Evolutionary conservation across 1,284 basidiomycete genomes (phyloP).

Genomic region (Cryptococcus maquisensis): DNA sequence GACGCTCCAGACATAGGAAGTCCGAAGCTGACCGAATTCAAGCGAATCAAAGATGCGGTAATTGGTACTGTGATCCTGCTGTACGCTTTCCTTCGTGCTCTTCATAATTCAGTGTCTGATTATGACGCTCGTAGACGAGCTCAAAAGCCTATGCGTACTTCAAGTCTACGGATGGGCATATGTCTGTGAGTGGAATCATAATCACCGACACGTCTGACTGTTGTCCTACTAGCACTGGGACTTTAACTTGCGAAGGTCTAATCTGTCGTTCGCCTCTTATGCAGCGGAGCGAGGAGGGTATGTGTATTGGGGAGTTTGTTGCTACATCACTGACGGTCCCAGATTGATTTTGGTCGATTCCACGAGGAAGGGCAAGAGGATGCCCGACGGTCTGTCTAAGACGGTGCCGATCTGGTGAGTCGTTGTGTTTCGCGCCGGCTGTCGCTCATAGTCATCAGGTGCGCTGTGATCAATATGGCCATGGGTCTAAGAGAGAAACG

Average conservation of each 20-base stretch:
- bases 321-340: neutral
- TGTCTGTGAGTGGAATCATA: conserved; percentile 49
- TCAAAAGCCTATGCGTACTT: conserved; percentile 66
- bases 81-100: conserved; percentile 35
- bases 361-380: conserved; percentile 85
- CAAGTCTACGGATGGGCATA: conserved; percentile 96
- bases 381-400: conserved; percentile 91
- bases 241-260: conserved; percentile 80
- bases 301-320: conserved; percentile 17
- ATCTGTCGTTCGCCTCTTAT: conserved; percentile 69
- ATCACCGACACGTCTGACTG: neutral
- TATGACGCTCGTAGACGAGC: conserved; percentile 25
- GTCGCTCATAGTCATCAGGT: conserved; percentile 42
- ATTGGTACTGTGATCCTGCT: conserved; percentile 81
- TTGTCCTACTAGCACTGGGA: conserved; percentile 58
- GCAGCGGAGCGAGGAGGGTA: conserved; percentile 61
- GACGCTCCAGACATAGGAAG: neutral
- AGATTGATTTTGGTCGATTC: conserved; percentile 88
- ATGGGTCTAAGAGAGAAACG: neutral
- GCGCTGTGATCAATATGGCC: conserved; percentile 81
- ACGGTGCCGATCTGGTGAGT: conserved; percentile 82
- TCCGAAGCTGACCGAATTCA: conserved; percentile 1
- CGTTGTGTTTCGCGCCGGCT: neutral
- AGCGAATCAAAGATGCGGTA: conserved; percentile 91
- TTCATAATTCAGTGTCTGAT: conserved; percentile 20